A percentile compares a stretch with the other conserved stretches of the same genome.
Evolutionary conservation across 352 stramenopile genomes (phyloP).

Genomic region (Phytophthora cryptogea): DNA sequence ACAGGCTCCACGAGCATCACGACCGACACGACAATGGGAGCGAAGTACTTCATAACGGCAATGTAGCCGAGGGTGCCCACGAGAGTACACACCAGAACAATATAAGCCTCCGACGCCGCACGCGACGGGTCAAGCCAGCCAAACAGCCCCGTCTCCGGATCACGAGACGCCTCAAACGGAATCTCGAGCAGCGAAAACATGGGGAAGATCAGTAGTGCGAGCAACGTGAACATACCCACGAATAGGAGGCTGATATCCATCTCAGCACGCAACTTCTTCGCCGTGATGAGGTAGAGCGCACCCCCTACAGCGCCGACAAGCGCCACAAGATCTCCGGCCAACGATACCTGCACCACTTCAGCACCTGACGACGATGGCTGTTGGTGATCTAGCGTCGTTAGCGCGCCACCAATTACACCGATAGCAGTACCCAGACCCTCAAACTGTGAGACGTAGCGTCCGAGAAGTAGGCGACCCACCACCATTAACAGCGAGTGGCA

Average conservation of each 20-base stretch:
- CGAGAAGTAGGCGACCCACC: constrained; percentile 58
- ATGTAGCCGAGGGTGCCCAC: constrained; percentile 88
- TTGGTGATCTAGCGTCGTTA: constrained; percentile 75
- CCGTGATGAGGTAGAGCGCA: constrained; percentile 75
- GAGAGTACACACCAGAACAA: constrained; percentile 87
- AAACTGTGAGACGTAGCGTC: constrained; percentile 70
- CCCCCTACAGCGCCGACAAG: constrained; percentile 73
- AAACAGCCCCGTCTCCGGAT: constrained; percentile 80
- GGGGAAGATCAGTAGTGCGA: constrained; percentile 67
- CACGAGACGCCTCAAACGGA: constrained; percentile 67
- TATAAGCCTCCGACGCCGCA: constrained; percentile 76
- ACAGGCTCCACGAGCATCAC: constrained; percentile 91
- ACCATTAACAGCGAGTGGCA: constrained; percentile 86
- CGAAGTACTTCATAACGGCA: constrained; percentile 92
- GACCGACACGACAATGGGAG: constrained; percentile 88
- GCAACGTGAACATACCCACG: constrained; percentile 68
- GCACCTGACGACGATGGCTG: constrained; percentile 15
- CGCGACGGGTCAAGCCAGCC: constrained; percentile 81
- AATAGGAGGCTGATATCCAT: constrained; percentile 73
- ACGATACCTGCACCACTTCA: constrained; percentile 47
- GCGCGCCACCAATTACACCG: constrained; percentile 73
- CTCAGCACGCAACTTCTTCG: constrained; percentile 69
- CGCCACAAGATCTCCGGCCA: constrained; percentile 77
- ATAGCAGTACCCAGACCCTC: constrained; percentile 78
- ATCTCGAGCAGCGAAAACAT: constrained; percentile 68